Evolutionary conservation across 2,329 filamentous ascomycete species (phyloP).

Genomic region (Exophiala sp.): DNA sequence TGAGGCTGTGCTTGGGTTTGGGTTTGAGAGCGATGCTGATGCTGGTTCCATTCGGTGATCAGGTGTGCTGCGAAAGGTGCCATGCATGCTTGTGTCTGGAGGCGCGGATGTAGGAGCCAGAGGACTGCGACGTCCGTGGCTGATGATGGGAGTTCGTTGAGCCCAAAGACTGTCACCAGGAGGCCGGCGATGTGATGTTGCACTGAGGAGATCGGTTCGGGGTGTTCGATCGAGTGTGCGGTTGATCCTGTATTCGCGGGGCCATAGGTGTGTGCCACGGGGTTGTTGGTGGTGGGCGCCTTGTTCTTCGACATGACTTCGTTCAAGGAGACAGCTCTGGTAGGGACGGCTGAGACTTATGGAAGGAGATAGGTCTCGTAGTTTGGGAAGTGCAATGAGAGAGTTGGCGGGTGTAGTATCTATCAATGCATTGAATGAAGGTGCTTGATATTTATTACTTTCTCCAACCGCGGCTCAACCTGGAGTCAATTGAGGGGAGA

Average conservation of each 20-base stretch:
- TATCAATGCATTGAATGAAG: too few relatives aligned
- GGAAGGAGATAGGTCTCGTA: too few relatives aligned
- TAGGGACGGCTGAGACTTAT: too few relatives aligned
- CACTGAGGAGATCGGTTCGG: constrained; percentile 22
- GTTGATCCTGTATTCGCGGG: constrained; percentile 21
- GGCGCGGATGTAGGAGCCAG: constrained; percentile 85
- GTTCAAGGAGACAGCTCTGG: too few relatives aligned
- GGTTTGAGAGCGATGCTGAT: too few relatives aligned
- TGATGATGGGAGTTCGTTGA: constrained; percentile 61
- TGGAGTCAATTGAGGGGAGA: background rate
- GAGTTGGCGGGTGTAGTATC: too few relatives aligned
- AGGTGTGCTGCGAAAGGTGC: constrained; percentile 62
- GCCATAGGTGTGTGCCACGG: constrained; percentile 27
- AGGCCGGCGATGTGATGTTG: constrained; percentile 72
- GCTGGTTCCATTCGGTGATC: constrained; percentile 61
- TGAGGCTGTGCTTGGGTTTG: too few relatives aligned
- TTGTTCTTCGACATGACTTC: constrained; percentile 9
- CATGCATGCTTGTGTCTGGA: constrained; percentile 68
- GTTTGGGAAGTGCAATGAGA: too few relatives aligned
- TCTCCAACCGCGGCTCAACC: background rate
- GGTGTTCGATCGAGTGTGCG: constrained; percentile 25
- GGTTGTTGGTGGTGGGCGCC: constrained; percentile 24
- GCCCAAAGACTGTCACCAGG: constrained; percentile 71
- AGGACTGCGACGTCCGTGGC: constrained; percentile 62
- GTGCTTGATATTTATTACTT: background rate